Conservation (phyloP, 225 moss, liverwort and hornwort species). For the Bryum argenteum region DNA sequence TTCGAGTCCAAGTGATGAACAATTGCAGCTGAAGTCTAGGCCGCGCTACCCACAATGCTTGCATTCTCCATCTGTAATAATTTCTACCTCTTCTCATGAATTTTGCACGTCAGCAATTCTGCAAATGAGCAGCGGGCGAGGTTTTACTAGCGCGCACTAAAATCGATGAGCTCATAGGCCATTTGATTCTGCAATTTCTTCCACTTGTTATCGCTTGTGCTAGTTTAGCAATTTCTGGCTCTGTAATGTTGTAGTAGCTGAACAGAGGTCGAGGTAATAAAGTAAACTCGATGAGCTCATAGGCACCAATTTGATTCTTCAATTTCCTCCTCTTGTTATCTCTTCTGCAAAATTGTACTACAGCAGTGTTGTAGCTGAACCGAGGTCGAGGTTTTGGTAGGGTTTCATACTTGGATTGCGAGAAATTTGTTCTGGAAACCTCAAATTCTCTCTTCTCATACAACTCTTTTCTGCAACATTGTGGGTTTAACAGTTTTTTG, state of each 20-base stretch:
- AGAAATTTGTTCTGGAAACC: neutral
- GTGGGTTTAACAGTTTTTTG: neutral
- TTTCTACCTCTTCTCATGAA: neutral
- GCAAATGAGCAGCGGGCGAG: neutral
- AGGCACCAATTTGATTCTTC: neutral
- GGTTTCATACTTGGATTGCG: neutral
- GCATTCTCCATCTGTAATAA: too few species aligned
- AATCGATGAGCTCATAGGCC: neutral
- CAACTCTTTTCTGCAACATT: neutral
- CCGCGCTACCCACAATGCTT: too few species aligned
- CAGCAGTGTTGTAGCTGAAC: neutral
- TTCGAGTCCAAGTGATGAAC: too few species aligned
- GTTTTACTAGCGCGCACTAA: neutral
- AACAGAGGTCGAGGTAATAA: neutral
- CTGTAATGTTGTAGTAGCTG: neutral
- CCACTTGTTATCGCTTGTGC: neutral
- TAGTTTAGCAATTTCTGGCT: neutral
- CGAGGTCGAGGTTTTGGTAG: neutral
- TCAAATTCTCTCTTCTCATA: neutral
- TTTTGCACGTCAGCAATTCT: neutral
- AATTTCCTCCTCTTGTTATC: neutral
- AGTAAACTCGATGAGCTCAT: neutral
- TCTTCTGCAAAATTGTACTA: neutral
- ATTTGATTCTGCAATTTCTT: neutral
- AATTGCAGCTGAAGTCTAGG: too few species aligned